A percentile compares a stretch with the other conserved stretches of the same genome.
These are phyloP conservation scores for Phytophthora fragariae DNA, from an alignment of 352 stramenopile species.

Conservation along the genomic window DNA sequence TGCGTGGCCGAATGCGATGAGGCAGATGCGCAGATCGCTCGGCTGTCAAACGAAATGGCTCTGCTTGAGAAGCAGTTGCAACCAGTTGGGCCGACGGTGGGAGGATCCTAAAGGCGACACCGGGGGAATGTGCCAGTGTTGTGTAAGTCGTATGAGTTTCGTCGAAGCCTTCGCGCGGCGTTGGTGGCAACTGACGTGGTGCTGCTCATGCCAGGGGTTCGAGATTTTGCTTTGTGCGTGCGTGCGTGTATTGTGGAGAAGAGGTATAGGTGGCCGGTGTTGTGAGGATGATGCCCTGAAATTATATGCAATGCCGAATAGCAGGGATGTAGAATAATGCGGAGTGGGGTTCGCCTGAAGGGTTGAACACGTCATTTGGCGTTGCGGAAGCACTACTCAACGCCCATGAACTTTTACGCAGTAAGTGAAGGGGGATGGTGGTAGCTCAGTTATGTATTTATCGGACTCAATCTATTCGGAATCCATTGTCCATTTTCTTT, in stretches of 20 bases:
- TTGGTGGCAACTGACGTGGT: conserved; percentile 25
- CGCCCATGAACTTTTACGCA: conserved; percentile 24
- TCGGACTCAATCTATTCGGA: conserved; percentile 13
- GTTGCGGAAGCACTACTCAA: conserved; percentile 22
- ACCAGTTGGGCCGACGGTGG: conserved; percentile 13
- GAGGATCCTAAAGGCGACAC: conserved; percentile 14
- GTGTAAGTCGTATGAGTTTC: conserved; percentile 26
- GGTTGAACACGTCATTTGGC: conserved; percentile 22
- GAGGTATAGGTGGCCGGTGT: neutral
- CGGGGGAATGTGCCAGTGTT: neutral
- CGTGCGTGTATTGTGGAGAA: conserved; percentile 20
- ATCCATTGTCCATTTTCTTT: neutral
- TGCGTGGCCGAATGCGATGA: conserved; percentile 40
- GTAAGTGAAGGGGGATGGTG: conserved; percentile 1
- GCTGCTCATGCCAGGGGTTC: conserved; percentile 23
- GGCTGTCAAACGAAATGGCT: conserved; percentile 40
- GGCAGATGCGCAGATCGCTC: conserved; percentile 35
- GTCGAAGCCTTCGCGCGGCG: conserved; percentile 4
- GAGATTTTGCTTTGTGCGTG: conserved; percentile 20
- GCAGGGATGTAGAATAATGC: conserved; percentile 31
- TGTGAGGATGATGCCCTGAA: conserved; percentile 21
- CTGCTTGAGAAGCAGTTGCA: conserved; percentile 36
- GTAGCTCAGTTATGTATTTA: conserved; percentile 35
- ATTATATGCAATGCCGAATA: conserved; percentile 12
- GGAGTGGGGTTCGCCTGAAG: conserved; percentile 24